phyloP scores from a whole-genome alignment of 1,139 yeast genomes.

The Candida sojae region DNA sequence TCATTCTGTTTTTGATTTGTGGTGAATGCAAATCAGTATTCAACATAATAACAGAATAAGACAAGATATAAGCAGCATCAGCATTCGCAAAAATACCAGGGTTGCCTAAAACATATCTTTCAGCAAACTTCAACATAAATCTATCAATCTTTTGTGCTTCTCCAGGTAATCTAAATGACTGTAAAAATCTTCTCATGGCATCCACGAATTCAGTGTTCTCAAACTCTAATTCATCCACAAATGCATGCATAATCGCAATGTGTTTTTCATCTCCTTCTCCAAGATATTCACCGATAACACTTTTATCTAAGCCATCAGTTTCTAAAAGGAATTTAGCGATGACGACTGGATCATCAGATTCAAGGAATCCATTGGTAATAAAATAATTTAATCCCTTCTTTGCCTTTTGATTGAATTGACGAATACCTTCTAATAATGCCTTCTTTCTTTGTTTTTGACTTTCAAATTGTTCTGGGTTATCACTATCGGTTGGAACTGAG shows the following conservation, averaged over 20 bases:
- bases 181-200: constrained; percentile 82
- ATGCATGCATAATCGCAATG: constrained; percentile 87
- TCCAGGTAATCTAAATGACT: constrained; percentile 91
- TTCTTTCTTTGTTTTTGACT: constrained; percentile 81
- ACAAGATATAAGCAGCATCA: constrained; percentile 89
- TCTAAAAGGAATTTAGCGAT: constrained; percentile 75
- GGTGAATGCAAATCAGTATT: constrained; percentile 94
- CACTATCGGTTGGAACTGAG: constrained; percentile 37
- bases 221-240: constrained; percentile 88
- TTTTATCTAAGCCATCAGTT: constrained; percentile 83
- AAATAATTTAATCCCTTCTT: constrained; percentile 72
- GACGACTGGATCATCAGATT: constrained; percentile 57
- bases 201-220: constrained; percentile 70
- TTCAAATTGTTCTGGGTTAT: constrained; percentile 86
- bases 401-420: constrained; percentile 82
- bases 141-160: constrained; percentile 98
- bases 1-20: constrained; percentile 84
- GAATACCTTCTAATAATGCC: constrained; percentile 74
- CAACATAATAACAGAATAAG: constrained; percentile 89
- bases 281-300: constrained; percentile 84
- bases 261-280: constrained; percentile 87
- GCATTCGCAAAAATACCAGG: constrained; percentile 87
- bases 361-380: constrained; percentile 62
- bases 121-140: constrained; percentile 95
- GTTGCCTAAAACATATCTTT: constrained; percentile 83